Percentiles rank a stretch among this genome's conserved stretches.
These are phyloP conservation scores for Xylaria sp. DNA, from an alignment of 2,329 filamentous ascomycete species.

Conservation along the genomic window DNA sequence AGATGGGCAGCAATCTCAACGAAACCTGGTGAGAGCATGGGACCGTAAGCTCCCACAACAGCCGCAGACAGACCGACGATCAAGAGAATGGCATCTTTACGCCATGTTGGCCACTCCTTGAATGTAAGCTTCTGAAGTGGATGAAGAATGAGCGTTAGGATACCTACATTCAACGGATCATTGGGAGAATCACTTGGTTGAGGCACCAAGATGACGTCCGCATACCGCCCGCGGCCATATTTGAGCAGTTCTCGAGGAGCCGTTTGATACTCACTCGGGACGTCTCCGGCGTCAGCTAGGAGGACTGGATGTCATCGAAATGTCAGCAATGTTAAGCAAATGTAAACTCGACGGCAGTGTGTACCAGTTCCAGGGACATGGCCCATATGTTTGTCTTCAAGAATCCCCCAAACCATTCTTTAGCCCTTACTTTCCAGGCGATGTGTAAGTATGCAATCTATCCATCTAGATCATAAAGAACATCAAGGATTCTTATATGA, in stretches of 20 bases:
- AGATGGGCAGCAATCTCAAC: slow-evolving; percentile 39
- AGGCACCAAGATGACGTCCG: slow-evolving; percentile 37
- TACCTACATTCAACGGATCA: slow-evolving; percentile 42
- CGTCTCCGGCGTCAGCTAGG: slow-evolving; percentile 41
- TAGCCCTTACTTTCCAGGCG: neutral
- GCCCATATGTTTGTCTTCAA: slow-evolving; percentile 41
- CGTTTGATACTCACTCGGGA: slow-evolving; percentile 41
- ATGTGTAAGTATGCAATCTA: too few relatives aligned
- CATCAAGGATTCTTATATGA: neutral
- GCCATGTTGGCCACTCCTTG: slow-evolving; percentile 39
- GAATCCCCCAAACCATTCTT: slow-evolving; percentile 44
- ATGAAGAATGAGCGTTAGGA: neutral
- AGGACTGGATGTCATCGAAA: slow-evolving; percentile 32
- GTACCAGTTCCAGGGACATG: slow-evolving; percentile 45
- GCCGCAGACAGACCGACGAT: slow-evolving; percentile 36
- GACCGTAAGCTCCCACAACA: slow-evolving; percentile 33
- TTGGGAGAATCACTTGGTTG: slow-evolving; percentile 46
- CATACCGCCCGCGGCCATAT: slow-evolving; percentile 33
- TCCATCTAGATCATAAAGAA: neutral
- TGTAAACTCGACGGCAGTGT: neutral
- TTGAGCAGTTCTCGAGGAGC: slow-evolving; percentile 39
- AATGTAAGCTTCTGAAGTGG: slow-evolving; percentile 25
- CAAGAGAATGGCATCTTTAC: slow-evolving; percentile 37
- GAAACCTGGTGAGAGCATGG: slow-evolving; percentile 35
- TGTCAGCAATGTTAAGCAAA: slow-evolving; percentile 14